Percentiles rank a stretch among this genome's conserved stretches.
Conservation (phyloP, 805 yeast species). For the Candida namnaoensis region DNA sequence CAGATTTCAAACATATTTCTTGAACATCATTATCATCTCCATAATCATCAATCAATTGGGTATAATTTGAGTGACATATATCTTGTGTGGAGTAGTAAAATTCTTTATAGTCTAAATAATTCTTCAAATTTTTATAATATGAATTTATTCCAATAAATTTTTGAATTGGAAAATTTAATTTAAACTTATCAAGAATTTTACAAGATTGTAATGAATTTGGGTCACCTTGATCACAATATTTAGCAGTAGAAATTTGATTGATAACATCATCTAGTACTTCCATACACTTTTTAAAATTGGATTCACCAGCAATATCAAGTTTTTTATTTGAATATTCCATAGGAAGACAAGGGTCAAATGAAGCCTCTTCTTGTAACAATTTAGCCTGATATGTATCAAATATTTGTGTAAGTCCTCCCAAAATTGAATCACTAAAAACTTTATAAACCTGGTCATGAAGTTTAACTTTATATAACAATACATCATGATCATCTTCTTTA, state of each 20-base stretch:
- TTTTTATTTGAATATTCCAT: slow-evolving; percentile 23
- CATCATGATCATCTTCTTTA: slow-evolving; percentile 29
- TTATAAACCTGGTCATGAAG: slow-evolving; percentile 29
- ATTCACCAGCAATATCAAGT: slow-evolving; percentile 35
- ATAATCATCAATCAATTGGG: slow-evolving; percentile 6
- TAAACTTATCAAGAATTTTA: slow-evolving; percentile 41
- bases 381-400: slow-evolving; percentile 34
- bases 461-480: slow-evolving; percentile 36
- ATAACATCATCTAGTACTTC: slow-evolving; percentile 37
- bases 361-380: slow-evolving; percentile 16
- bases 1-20: slow-evolving; percentile 51
- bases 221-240: slow-evolving; percentile 14
- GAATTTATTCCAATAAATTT: slow-evolving; percentile 61
- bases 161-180: slow-evolving; percentile 47
- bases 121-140: slow-evolving; percentile 54
- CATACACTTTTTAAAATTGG: slow-evolving; percentile 41
- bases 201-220: slow-evolving; percentile 29
- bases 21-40: slow-evolving; percentile 25
- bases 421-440: slow-evolving; percentile 45
- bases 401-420: slow-evolving; percentile 58
- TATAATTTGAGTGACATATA: slow-evolving; percentile 29
- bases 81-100: slow-evolving; percentile 34
- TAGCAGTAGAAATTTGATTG: slow-evolving; percentile 12
- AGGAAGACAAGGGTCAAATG: slow-evolving; percentile 51
- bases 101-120: slow-evolving; percentile 28